These are phyloP conservation scores for Dictyostelium purpureum DNA, from an alignment of 78 protist species.

Conservation along the genomic window DNA sequence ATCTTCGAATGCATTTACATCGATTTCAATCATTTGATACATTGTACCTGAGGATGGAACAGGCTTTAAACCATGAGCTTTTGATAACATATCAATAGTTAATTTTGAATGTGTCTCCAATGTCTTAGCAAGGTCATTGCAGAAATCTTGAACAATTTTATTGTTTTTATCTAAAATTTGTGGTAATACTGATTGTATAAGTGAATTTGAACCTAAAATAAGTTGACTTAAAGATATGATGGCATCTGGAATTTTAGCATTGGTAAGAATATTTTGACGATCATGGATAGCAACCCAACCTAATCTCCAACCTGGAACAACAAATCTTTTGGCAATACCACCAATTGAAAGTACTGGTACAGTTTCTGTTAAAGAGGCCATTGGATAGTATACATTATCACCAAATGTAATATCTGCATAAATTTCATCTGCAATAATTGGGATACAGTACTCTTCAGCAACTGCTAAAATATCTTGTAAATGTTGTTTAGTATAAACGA, in stretches of 20 bases:
- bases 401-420: conserved; percentile 91
- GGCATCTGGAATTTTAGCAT: conserved; percentile 38
- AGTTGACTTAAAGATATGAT: conserved; percentile 80
- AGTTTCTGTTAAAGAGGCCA: conserved; percentile 67
- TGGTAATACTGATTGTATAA: conserved; percentile 87
- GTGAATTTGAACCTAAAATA: conserved; percentile 89
- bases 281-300: conserved; percentile 95
- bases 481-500: conserved; percentile 82
- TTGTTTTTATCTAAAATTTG: conserved; percentile 53
- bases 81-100: conserved; percentile 35
- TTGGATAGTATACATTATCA: conserved; percentile 51
- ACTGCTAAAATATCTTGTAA: conserved; percentile 68
- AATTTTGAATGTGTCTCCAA: conserved; percentile 83
- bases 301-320: conserved; percentile 97
- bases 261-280: conserved; percentile 38
- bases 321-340: conserved; percentile 94
- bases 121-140: conserved; percentile 23
- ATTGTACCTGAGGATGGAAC: conserved; percentile 92
- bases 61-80: conserved; percentile 81
- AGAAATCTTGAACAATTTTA: conserved; percentile 20
- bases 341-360: conserved; percentile 92
- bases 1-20: conserved; percentile 66
- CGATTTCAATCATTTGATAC: conserved; percentile 93
- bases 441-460: conserved; percentile 86
- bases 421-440: conserved; percentile 96